Conservation (phyloP, 2,329 filamentous ascomycete genomes). For the Peltaster fructicola region DNA sequence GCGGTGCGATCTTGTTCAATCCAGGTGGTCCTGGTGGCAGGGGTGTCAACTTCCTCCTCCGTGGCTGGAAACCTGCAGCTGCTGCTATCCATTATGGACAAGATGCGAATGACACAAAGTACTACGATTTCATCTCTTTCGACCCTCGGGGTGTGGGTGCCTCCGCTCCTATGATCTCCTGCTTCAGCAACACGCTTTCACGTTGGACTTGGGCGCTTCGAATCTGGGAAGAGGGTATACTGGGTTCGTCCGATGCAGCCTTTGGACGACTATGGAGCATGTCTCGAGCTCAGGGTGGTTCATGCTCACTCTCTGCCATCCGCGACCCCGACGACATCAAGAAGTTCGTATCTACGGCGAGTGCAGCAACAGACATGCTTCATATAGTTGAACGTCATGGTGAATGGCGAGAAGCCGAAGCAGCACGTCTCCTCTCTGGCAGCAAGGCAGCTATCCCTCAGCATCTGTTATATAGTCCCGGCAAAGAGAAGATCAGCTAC, state of each 20-base stretch:
- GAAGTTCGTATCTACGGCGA: slow-evolving; percentile 28
- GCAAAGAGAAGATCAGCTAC: slow-evolving; percentile 19
- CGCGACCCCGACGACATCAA: slow-evolving; percentile 21
- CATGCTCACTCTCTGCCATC: slow-evolving; percentile 12
- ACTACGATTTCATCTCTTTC: slow-evolving; percentile 28
- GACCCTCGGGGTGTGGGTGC: slow-evolving; percentile 26
- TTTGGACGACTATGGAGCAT: slow-evolving; percentile 26
- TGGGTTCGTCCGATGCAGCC: slow-evolving; percentile 22
- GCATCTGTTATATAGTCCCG: slow-evolving; percentile 9
- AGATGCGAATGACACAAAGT: slow-evolving; percentile 20
- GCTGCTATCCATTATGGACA: too few relatives aligned
- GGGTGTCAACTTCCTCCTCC: slow-evolving; percentile 18
- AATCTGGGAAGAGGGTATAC: slow-evolving; percentile 19
- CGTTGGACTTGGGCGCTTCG: slow-evolving; percentile 22
- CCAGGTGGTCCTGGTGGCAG: slow-evolving; percentile 28
- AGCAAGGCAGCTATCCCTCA: not conserved
- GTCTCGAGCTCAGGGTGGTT: slow-evolving; percentile 18
- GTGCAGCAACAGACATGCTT: slow-evolving; percentile 32
- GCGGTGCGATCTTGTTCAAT: slow-evolving; percentile 25
- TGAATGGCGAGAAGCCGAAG: slow-evolving; percentile 15
- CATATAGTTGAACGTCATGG: slow-evolving; percentile 28
- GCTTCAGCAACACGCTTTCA: slow-evolving; percentile 17
- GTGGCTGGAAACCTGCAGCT: slow-evolving; percentile 8
- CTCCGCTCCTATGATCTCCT: slow-evolving; percentile 19
- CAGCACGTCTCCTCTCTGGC: slow-evolving; percentile 2